Evolutionary conservation across 1,139 yeast genomes (phyloP), one percentile per base, ranked within the genome.

Genomic region (Scheffersomyces segobiensis): DNA sequence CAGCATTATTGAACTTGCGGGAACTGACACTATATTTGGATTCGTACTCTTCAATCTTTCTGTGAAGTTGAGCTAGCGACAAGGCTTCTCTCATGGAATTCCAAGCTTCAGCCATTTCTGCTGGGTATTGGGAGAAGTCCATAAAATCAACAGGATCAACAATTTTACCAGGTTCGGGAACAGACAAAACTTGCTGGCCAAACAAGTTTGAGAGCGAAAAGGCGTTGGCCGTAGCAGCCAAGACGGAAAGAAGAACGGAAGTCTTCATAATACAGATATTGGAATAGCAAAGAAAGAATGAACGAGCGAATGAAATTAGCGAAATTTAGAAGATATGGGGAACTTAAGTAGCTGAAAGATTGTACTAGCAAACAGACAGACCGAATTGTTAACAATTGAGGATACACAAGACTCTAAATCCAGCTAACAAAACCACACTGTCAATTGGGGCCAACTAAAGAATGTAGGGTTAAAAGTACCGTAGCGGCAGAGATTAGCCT

Each of bases 101-200:
- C 80, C 80, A 77, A 6, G 75, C 69, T 10, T 60, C 60, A 21
- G 56, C 54, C 1, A 67, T 62, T 46, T 52, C 59, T 12, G 42
- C 14, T 32, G 42, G 42, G 12, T 32, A 32, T 17, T 7, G 42
- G 17, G 42, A 32, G 42, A 32, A 32, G 57, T 58, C 21, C 52
- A 42, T 49, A 57, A 56, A 24, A 46, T 52, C 47, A 12, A 32
- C 42, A 32, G 42, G 42, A 32, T 32, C 55, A 53, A 53, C 17
- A 51, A 39, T 46, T 8, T 7, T 7, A 32, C 48, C 46, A 49
- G 32, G n/a, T 54, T 22, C n/a, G 56, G 59, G 49, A 61, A 58
- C 8, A 60, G 56, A 22, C 12, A 52, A 24, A n/a, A 20, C 24
- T 48, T 48, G 50, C 50, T 49, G 50, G 32, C 49, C 32, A n/a